Percentiles rank a stretch among this genome's conserved stretches.
Evolutionary conservation across 768 basidiomycete species (phyloP).

Genomic region (Chalciporus sphaerocephalus): DNA sequence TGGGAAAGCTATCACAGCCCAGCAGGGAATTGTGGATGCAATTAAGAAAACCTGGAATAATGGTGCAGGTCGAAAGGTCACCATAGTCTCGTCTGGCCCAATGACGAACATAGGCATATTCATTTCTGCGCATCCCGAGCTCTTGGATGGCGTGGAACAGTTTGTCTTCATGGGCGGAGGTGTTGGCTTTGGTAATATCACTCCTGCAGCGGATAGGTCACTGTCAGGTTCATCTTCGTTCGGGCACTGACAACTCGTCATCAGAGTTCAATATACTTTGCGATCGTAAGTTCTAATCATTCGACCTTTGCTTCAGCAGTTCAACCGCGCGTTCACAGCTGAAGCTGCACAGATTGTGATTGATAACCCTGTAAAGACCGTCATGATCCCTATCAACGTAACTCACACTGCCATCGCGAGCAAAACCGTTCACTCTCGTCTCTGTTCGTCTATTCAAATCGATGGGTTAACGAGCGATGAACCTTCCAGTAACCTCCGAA

Average conservation of each 20-base stretch:
- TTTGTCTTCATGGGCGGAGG: conserved; percentile 86
- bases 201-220: conserved; percentile 60
- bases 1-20: conserved; percentile 45
- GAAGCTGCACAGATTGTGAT: conserved; percentile 83
- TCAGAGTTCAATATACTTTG: conserved; percentile 78
- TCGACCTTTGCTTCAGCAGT: not conserved
- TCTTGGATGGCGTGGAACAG: conserved; percentile 45
- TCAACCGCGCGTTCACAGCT: conserved; percentile 37
- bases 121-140: conserved; percentile 52
- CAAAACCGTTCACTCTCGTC: conserved; percentile 42
- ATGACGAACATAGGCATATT: conserved; percentile 82
- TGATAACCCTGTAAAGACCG: conserved; percentile 59
- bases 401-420: conserved; percentile 83
- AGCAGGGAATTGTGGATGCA: conserved; percentile 63
- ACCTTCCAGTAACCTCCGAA: conserved; percentile 50
- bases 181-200: conserved; percentile 77
- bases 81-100: conserved; percentile 73
- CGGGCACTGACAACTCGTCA: conserved; percentile 9
- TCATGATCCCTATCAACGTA: conserved; percentile 85
- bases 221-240: not conserved
- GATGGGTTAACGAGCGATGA: conserved; percentile 7
- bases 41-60: conserved; percentile 54
- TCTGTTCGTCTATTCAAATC: conserved; percentile 46
- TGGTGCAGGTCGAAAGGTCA: conserved; percentile 57
- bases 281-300: conserved; percentile 57